phyloP scores from a whole-genome alignment of 164 flowering plant species.

The Litsea cubeba region DNA sequence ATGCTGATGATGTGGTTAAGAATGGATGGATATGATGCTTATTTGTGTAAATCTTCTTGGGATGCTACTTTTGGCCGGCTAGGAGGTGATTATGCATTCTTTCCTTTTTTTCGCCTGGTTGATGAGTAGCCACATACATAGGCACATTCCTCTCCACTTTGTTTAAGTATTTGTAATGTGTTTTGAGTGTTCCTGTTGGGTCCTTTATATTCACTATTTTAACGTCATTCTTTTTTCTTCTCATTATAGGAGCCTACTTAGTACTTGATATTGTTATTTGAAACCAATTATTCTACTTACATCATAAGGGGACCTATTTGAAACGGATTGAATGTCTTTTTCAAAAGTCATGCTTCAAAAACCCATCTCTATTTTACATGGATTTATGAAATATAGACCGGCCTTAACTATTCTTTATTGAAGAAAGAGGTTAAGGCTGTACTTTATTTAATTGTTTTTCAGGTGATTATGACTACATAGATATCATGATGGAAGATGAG shows the following conservation, averaged over 20 bases:
- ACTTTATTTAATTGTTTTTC: not conserved
- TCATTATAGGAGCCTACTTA: too few relatives aligned
- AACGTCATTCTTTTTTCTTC: too few relatives aligned
- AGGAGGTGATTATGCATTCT: constrained; percentile 24
- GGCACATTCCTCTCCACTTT: not conserved
- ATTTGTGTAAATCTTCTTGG: constrained; percentile 46
- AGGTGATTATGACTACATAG: constrained; percentile 65
- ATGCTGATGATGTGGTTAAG: constrained; percentile 37
- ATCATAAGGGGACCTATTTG: not conserved
- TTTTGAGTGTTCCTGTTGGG: too few relatives aligned
- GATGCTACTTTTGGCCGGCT: constrained; percentile 28
- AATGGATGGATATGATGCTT: constrained; percentile 38
- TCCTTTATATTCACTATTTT: too few relatives aligned
- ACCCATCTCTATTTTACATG: too few relatives aligned
- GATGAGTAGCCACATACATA: not conserved
- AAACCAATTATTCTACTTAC: not conserved
- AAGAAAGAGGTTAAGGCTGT: not conserved
- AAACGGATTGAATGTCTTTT: too few relatives aligned
- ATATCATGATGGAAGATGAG: constrained; percentile 21
- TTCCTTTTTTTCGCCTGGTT: not conserved
- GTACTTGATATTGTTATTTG: too few relatives aligned
- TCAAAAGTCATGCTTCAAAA: too few relatives aligned
- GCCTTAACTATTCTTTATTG: too few relatives aligned
- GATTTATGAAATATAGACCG: too few relatives aligned
- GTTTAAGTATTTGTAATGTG: not conserved